Conservation (phyloP, 352 stramenopile genomes). For the Phytophthora foliorum region DNA sequence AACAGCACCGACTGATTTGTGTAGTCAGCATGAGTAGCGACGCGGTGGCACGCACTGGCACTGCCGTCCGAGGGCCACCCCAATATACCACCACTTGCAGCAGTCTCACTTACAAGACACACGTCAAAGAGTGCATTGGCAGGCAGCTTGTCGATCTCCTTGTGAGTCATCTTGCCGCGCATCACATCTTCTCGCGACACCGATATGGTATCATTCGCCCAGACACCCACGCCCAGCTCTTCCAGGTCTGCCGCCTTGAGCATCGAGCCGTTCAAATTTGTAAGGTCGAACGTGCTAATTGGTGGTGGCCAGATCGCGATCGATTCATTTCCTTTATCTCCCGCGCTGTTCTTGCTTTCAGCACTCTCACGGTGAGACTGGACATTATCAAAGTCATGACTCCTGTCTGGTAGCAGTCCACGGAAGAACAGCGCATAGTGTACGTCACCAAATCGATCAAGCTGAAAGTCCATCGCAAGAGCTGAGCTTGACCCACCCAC, state of each 20-base stretch:
- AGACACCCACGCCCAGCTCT: constrained; percentile 68
- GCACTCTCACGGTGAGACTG: background rate
- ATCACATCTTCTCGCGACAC: constrained; percentile 77
- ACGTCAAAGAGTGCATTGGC: constrained; percentile 79
- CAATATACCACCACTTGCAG: constrained; percentile 74
- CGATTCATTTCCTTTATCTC: constrained; percentile 23
- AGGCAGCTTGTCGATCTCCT: constrained; percentile 71
- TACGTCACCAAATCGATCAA: constrained; percentile 73
- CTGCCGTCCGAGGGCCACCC: constrained; percentile 44
- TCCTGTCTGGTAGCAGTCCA: constrained; percentile 52
- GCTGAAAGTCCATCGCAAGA: constrained; percentile 60
- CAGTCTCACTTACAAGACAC: constrained; percentile 79
- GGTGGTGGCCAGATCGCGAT: constrained; percentile 56
- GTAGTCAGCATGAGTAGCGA: constrained; percentile 82
- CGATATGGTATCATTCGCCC: constrained; percentile 79
- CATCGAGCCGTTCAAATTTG: constrained; percentile 47
- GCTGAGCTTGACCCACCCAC: constrained; percentile 52
- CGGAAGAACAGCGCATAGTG: constrained; percentile 85
- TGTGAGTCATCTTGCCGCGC: constrained; percentile 55
- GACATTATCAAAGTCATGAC: constrained; percentile 19
- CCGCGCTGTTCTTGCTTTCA: background rate
- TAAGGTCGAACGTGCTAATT: constrained; percentile 55
- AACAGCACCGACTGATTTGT: constrained; percentile 74
- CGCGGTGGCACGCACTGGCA: constrained; percentile 47
- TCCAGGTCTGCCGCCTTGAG: constrained; percentile 68